phyloP scores from a whole-genome alignment of 495 filamentous ascomycete species.

The Tricharina praecox region DNA sequence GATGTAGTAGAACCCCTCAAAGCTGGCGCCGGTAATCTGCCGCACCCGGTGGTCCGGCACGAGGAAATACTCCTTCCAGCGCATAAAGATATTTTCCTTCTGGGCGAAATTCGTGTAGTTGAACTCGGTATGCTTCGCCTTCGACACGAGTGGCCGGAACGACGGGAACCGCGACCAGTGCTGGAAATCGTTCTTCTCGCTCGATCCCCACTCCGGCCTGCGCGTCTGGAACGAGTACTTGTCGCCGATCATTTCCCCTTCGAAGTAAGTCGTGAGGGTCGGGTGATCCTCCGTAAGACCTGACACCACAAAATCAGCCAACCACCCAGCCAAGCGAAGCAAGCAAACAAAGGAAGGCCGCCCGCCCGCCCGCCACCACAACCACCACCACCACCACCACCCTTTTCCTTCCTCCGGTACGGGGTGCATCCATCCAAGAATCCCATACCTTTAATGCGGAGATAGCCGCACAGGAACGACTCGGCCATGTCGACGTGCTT shows the following conservation, averaged over 20 bases:
- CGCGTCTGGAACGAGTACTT: conserved; percentile 87
- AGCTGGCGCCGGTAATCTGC: conserved; percentile 83
- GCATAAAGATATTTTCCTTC: conserved; percentile 91
- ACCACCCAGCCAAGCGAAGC: too few relatives aligned
- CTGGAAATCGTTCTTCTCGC: conserved; percentile 76
- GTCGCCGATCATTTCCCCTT: conserved; percentile 92
- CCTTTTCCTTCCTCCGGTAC: background rate
- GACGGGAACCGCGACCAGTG: conserved; percentile 87
- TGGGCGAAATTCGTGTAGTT: conserved; percentile 56
- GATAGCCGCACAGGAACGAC: conserved; percentile 88
- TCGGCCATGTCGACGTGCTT: conserved; percentile 91
- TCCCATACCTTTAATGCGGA: conserved; percentile 76
- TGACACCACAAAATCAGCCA: conserved; percentile 26
- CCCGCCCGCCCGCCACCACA: too few relatives aligned
- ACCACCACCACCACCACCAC: too few relatives aligned
- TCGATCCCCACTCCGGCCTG: conserved; percentile 80
- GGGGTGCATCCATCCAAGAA: background rate
- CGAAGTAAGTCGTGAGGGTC: conserved; percentile 92
- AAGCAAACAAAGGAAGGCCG: too few relatives aligned
- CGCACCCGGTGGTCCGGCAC: conserved; percentile 86
- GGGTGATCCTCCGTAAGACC: conserved; percentile 91
- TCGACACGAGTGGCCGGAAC: conserved; percentile 58
- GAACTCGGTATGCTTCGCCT: conserved; percentile 42
- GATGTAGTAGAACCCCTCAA: conserved; percentile 98
- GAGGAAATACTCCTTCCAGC: conserved; percentile 98